phyloP scores from a whole-genome alignment of 2,329 filamentous ascomycete genomes.

The Fusarium secorum region DNA sequence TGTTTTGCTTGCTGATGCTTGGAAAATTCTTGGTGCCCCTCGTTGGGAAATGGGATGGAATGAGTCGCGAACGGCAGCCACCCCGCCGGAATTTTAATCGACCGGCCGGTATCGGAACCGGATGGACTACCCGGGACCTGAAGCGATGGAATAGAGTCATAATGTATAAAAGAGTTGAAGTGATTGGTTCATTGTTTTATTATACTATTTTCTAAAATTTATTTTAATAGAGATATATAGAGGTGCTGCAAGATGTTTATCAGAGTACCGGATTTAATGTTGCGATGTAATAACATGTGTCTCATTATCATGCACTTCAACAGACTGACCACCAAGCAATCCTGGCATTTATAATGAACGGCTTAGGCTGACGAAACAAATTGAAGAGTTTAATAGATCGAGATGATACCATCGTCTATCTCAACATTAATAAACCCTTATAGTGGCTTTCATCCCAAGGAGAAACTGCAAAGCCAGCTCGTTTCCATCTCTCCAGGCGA shows the following conservation, averaged over 20 bases:
- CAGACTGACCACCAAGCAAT: no score
- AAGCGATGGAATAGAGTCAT: neutral
- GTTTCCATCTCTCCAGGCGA: neutral
- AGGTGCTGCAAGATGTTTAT: rapidly evolving
- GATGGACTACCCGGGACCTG: neutral
- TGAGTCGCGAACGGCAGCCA: constrained; percentile 14
- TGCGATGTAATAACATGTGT: no score
- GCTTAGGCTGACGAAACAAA: neutral
- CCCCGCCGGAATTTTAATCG: constrained; percentile 35
- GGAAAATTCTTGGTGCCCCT: constrained; percentile 33
- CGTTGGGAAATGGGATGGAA: constrained; percentile 9
- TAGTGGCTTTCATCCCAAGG: rapidly evolving
- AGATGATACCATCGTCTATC: rapidly evolving
- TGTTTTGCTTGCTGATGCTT: constrained; percentile 12
- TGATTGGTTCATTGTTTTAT: neutral
- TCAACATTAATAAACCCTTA: rapidly evolving
- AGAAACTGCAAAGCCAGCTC: neutral
- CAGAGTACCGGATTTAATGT: rapidly evolving
- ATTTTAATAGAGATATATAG: neutral
- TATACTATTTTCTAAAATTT: rapidly evolving
- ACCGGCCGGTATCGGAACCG: constrained; percentile 29
- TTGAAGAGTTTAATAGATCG: neutral
- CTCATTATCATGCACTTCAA: neutral
- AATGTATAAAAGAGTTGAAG: neutral
- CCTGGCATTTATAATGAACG: no score